Evolutionary conservation across 805 yeast species (phyloP).

Genomic region (Brettanomyces custersianus): DNA sequence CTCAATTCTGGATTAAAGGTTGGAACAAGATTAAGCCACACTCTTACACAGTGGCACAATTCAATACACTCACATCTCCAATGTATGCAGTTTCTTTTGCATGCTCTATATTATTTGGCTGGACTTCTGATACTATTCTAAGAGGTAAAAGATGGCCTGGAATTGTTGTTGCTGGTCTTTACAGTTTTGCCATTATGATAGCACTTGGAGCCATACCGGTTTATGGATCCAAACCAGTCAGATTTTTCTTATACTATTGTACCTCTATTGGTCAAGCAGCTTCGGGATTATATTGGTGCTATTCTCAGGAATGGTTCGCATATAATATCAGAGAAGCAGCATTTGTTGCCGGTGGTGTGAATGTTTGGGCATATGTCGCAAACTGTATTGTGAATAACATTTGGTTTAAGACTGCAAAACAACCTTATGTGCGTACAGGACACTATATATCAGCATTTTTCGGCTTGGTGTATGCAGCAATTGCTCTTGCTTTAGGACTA

Average conservation of each 20-base stretch:
- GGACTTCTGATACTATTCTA: constrained; percentile 15
- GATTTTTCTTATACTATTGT: constrained; percentile 14
- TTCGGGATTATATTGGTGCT: constrained; percentile 15
- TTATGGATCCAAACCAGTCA: constrained; percentile 11
- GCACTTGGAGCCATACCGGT: constrained; percentile 11
- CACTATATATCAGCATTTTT: constrained; percentile 16
- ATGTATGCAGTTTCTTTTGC: constrained; percentile 12
- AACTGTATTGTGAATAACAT: constrained; percentile 12
- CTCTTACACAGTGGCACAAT: constrained; percentile 11
- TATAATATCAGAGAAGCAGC: constrained; percentile 10
- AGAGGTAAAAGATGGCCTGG: constrained; percentile 15
- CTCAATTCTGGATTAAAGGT: constrained; percentile 15
- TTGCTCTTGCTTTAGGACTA: neutral
- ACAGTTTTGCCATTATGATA: constrained; percentile 10
- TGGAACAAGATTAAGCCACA: constrained; percentile 12
- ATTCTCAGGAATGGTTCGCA: constrained; percentile 12
- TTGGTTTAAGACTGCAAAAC: constrained; percentile 12
- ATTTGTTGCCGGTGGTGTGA: constrained; percentile 14
- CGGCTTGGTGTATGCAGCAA: constrained; percentile 5
- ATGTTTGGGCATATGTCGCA: constrained; percentile 13
- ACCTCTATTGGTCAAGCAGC: constrained; percentile 11
- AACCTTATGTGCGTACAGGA: constrained; percentile 12
- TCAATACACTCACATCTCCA: constrained; percentile 11
- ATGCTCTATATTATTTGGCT: constrained; percentile 9
- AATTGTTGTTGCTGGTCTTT: constrained; percentile 9